Evolutionary conservation across 257 asterid species (phyloP).

Genomic region (Euphrasia confusa): DNA sequence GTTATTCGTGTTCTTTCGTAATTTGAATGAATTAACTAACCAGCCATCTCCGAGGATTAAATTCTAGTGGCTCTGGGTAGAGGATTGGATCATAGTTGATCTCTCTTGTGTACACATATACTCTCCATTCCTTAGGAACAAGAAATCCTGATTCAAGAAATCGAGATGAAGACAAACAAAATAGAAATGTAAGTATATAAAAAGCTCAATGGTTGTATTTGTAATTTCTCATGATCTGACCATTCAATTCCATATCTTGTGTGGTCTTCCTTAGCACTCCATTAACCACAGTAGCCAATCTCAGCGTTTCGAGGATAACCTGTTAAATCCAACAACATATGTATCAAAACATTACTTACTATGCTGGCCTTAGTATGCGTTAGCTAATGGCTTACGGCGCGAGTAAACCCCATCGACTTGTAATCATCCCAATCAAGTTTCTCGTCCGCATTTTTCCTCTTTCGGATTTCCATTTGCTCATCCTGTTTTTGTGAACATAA

Average conservation of each 20-base stretch:
- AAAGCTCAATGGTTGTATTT: not conserved
- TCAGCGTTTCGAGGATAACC: slow-evolving; percentile 59
- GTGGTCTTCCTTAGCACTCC: slow-evolving; percentile 69
- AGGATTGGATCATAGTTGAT: slow-evolving; percentile 62
- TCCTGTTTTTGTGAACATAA: slow-evolving; percentile 29
- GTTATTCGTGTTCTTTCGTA: not conserved
- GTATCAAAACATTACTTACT: not conserved
- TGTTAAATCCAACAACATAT: slow-evolving; percentile 1
- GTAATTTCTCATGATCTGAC: slow-evolving; percentile 25
- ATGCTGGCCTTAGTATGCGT: not conserved
- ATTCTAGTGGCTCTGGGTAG: slow-evolving; percentile 57
- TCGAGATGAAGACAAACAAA: not conserved
- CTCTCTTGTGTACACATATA: slow-evolving; percentile 72
- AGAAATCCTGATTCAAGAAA: slow-evolving; percentile 37
- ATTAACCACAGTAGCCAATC: slow-evolving; percentile 61
- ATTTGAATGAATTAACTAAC: slow-evolving; percentile 26
- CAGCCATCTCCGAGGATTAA: slow-evolving; percentile 93
- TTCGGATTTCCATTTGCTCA: slow-evolving; percentile 52
- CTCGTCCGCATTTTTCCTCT: slow-evolving; percentile 36
- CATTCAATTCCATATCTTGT: slow-evolving; percentile 50
- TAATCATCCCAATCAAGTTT: slow-evolving; percentile 56
- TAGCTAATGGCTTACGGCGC: slow-evolving; percentile 47
- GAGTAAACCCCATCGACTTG: slow-evolving; percentile 63
- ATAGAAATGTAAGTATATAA: too few species aligned
- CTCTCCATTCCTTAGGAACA: slow-evolving; percentile 79